Evolutionary conservation across 1,284 basidiomycete genomes (phyloP), one percentile per base, ranked within the genome.

Genomic region (Tilletia setariae): DNA sequence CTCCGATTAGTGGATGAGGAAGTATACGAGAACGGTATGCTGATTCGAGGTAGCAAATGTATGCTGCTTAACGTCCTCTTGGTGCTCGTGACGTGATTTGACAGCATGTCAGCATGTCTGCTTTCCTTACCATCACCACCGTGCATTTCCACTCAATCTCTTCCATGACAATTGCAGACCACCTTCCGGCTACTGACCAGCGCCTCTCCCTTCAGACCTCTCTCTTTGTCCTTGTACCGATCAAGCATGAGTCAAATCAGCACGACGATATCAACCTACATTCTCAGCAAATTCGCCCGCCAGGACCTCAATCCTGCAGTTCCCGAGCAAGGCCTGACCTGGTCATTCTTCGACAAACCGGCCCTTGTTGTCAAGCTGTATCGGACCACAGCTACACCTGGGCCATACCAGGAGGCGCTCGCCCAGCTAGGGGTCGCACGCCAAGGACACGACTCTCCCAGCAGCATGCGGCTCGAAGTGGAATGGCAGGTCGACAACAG

Each of bases 401-500:
- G 56, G 16, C 56, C 56, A 13, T 61, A 61, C 30, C 56, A 61
- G 19, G 56, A 61, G 4, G 56, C 56, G 19, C 56, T 61, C 6
- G 56, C 56, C 28, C 28, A 40, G 28, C 56, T 61, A 28, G 56
- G 56, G 13, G 56, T 30, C 28, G 28, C 56, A 32, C 56, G 56
- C 2, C 28, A 32, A 15, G 56, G 56, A 16, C 56, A 61, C 30
- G 28, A 25, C 21, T 13, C 28, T 16, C 56, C 56, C 9, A 61
- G 56, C 15, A 61, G 56, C 30, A 32, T 61, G 30, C 56, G 56
- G 19, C 56, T 61, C 25, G 56, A 61, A 16, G 56, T 61, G 2
- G 56, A 61, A 35, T 61, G 56, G 56, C 56, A 61, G 28, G 56
- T 61, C 30, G 56, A 61, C 19, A 61, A 61, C 56, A 40, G 35